Evolutionary conservation across 148 eudicot genomes (phyloP).

Genomic region (Fagopyrum homotropicum): DNA sequence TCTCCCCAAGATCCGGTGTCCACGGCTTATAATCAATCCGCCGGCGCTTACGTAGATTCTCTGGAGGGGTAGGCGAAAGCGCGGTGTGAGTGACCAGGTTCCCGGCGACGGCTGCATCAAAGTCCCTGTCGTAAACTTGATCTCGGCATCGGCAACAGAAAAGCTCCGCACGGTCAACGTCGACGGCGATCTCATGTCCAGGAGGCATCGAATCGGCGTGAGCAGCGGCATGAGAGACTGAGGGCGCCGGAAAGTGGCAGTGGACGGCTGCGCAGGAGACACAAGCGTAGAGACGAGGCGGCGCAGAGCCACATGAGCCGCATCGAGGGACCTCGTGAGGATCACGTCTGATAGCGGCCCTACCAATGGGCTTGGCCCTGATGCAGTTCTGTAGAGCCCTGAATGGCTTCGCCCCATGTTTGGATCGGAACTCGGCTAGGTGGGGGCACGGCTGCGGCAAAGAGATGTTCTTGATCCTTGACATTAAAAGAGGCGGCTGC

Average conservation of each 20-base stretch:
- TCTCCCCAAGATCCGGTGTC: constrained; percentile 44
- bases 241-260: constrained; percentile 22
- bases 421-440: constrained; percentile 42
- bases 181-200: constrained; percentile 53
- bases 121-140: constrained; percentile 59
- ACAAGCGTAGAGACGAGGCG: constrained; percentile 50
- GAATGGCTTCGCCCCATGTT: constrained; percentile 38
- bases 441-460: constrained; percentile 34
- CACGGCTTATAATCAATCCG: constrained; percentile 60
- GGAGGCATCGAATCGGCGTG: constrained; percentile 25
- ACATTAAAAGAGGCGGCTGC: constrained; percentile 11
- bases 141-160: constrained; percentile 55
- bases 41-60: constrained; percentile 51
- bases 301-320: constrained; percentile 17
- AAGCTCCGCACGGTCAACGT: constrained; percentile 61
- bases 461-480: constrained; percentile 18
- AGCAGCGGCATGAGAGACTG: constrained; percentile 29
- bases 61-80: constrained; percentile 19
- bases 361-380: constrained; percentile 42
- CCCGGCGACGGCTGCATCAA: constrained; percentile 45
- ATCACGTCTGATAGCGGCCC: constrained; percentile 39
- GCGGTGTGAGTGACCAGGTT: constrained; percentile 14
- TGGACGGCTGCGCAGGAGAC: constrained; percentile 45
- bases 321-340: constrained; percentile 29
- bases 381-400: constrained; percentile 35